Base-by-base conservation (phyloP, 2,329 filamentous ascomycete species). In the Trichoderma sp. region DNA sequence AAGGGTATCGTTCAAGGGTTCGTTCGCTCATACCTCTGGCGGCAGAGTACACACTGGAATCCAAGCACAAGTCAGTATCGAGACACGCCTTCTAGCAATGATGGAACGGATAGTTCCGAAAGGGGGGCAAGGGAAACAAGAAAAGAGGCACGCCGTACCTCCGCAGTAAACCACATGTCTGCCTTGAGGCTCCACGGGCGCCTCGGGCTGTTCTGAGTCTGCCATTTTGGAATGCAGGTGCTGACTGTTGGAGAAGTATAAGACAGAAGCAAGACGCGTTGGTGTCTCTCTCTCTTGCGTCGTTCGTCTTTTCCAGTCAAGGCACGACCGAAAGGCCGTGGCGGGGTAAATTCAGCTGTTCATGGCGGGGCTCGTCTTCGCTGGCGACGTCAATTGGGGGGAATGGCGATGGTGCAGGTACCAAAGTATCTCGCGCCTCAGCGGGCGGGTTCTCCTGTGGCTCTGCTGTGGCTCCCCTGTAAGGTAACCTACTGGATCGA, bases 31-130 rank as follows among this genome's bases (percentile, higher is more conserved):
- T 82, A 88, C 86, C 83, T 89, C 87, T 62, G 87, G 86, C 43
- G 87, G 87, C 64, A 89, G 78, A 66, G 84, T 84, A 78, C 87
- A 89, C 57, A 89, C 87, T 89, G 70, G 24, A 47, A 41, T 21
- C 19, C 39, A 63, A 19, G 45, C 24, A 54, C 21, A 28, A 15
- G 52, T 63, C 43, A 51, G 39, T 21, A 44, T 3, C 15, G 48
- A 39, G 12, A 39, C n/a, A n/a, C n/a, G 26, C 50, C 19, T 12
- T 12, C 14, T 3, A 7, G 43, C 5, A 17, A 17, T 39, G 34
- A 39, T 14, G 34, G 30, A 17, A 34, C 39, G 21, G 17, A 34
- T 59, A 43, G 17, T 28, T 10, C 30, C 45, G 43, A 3, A 34
- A 30, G n/a, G 47, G 24, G 54, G 19, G 15, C 15, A 44, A 5